These are phyloP conservation scores for Rhinocladiella similis DNA, from an alignment of 2,329 filamentous ascomycete genomes.

Conservation along the genomic window DNA sequence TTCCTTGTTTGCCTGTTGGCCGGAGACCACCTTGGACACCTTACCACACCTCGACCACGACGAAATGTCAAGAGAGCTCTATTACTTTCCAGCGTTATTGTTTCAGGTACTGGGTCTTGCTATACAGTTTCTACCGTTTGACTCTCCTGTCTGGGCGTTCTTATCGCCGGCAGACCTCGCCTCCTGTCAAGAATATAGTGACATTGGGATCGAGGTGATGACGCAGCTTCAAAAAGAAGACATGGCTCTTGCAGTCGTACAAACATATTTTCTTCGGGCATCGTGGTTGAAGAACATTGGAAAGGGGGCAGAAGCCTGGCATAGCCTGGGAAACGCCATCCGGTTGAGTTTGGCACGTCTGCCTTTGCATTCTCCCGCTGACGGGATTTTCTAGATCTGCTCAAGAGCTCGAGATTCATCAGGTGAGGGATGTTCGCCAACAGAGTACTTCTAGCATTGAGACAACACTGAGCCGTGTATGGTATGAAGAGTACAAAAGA, in stretches of 20 bases:
- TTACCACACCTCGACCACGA: background rate
- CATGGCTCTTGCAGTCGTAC: slow-evolving; percentile 1
- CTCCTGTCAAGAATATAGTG: slow-evolving; percentile 1
- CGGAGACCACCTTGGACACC: background rate
- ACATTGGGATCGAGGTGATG: slow-evolving; percentile 1
- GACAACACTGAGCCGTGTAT: background rate
- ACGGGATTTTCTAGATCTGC: background rate
- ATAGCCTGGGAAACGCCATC: slow-evolving; percentile 2
- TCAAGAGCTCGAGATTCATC: slow-evolving; percentile 2
- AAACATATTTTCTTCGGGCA: background rate
- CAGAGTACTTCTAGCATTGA: background rate
- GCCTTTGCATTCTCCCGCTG: no score
- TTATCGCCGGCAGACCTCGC: background rate
- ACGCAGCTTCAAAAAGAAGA: background rate
- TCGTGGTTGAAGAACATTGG: slow-evolving; percentile 10
- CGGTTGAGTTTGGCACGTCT: background rate
- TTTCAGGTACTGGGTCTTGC: slow-evolving; percentile 8
- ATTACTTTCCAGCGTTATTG: slow-evolving; percentile 4
- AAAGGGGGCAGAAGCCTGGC: slow-evolving; percentile 2
- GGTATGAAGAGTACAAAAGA: slow-evolving; percentile 4
- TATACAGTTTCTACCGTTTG: slow-evolving; percentile 1
- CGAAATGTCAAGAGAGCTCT: background rate
- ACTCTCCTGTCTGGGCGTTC: background rate
- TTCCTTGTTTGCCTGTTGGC: background rate
- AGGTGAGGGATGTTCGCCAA: background rate